phyloP scores from a whole-genome alignment of 2,329 filamentous ascomycete species.

The Tolypocladium endophyticum region DNA sequence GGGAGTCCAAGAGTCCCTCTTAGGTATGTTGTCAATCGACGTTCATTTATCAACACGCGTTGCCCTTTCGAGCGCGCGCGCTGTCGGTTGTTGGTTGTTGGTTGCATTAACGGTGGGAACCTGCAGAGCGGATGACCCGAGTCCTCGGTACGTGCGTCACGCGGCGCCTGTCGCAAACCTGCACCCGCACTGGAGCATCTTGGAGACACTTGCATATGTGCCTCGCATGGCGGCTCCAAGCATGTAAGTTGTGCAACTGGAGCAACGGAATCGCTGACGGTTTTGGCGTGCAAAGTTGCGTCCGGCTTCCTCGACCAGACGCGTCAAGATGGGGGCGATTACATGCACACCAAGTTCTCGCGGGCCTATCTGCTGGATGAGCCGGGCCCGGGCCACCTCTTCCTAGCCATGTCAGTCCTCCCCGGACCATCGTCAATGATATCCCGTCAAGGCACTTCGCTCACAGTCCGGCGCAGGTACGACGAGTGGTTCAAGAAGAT shows the following conservation, averaged over 20 bases:
- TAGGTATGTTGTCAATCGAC: conserved; percentile 9
- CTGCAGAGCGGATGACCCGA: conserved; percentile 16
- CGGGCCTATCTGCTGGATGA: conserved; percentile 16
- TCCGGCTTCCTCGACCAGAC: conserved; percentile 19
- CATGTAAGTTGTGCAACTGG: not conserved
- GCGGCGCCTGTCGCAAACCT: not conserved
- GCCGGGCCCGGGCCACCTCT: conserved; percentile 17
- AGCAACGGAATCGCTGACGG: not conserved
- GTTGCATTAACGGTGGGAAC: not conserved
- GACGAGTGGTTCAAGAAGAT: conserved; percentile 23
- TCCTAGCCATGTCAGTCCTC: conserved; percentile 15
- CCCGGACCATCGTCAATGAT: not conserved
- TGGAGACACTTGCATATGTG: not conserved
- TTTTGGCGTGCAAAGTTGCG: conserved; percentile 9
- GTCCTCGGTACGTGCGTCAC: conserved; percentile 10
- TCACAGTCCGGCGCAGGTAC: conserved; percentile 10
- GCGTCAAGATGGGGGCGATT: conserved; percentile 12
- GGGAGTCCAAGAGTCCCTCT: conserved; percentile 15
- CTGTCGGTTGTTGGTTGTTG: not conserved
- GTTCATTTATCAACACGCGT: not conserved
- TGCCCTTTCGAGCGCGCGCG: not conserved
- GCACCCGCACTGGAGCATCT: not conserved
- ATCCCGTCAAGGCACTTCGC: not conserved
- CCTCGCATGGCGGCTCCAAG: not conserved
- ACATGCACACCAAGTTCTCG: conserved; percentile 20